Evolutionary conservation across 352 stramenopile genomes (phyloP).

Genomic region (Aphanomyces euteiches): DNA sequence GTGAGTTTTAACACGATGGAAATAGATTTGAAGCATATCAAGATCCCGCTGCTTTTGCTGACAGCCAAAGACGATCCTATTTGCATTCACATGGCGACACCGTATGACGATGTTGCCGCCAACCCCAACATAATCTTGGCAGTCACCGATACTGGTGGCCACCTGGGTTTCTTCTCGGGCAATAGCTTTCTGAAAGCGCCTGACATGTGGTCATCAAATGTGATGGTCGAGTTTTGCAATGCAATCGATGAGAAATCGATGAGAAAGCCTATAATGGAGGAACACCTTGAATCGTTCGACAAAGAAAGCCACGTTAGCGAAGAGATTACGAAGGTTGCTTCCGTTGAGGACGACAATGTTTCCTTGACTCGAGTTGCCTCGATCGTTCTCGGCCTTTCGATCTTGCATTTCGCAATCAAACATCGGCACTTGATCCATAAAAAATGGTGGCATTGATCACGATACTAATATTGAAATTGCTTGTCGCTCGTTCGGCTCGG

Average conservation of each 20-base stretch:
- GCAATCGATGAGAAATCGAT: slow-evolving; percentile 4
- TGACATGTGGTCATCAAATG: slow-evolving; percentile 16
- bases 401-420: slow-evolving; percentile 2
- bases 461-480: slow-evolving; percentile 19
- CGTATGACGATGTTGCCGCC: slow-evolving; percentile 36
- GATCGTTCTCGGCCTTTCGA: not conserved
- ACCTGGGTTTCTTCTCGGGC: slow-evolving; percentile 67
- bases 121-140: slow-evolving; percentile 66
- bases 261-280: too few species aligned
- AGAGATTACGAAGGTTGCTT: too few species aligned
- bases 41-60: slow-evolving; percentile 47
- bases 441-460: slow-evolving; percentile 25
- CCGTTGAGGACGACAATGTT: not conserved
- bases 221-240: slow-evolving; percentile 29
- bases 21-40: slow-evolving; percentile 38
- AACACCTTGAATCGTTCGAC: too few species aligned
- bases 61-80: slow-evolving; percentile 56
- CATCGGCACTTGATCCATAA: not conserved
- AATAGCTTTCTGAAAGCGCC: not conserved
- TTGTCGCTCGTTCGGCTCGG: not conserved
- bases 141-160: slow-evolving; percentile 56
- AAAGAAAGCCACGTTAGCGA: too few species aligned
- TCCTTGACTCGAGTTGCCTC: not conserved
- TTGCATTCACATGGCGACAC: slow-evolving; percentile 37
- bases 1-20: slow-evolving; percentile 15